phyloP scores from a whole-genome alignment of 331 rosid species.

The Erythrophleum ivorense region DNA sequence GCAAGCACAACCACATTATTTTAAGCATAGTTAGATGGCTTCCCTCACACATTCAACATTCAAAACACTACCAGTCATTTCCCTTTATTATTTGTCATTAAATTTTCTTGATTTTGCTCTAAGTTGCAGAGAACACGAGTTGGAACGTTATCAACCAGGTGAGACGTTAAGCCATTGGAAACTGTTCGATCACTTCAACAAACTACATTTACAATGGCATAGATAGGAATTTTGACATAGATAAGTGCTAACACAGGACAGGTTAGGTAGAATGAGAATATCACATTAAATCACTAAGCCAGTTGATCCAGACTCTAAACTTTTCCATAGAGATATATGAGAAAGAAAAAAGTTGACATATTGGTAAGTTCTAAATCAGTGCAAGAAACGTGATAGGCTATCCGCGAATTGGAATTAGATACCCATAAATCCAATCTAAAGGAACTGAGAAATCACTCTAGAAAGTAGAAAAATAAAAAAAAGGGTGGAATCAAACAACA shows the following conservation, averaged over 20 bases:
- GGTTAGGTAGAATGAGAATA: not conserved
- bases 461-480: not conserved
- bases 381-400: not conserved
- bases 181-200: not conserved
- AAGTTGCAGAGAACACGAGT: not conserved
- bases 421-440: slow-evolving; percentile 30
- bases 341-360: not conserved
- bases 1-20: slow-evolving; percentile 22
- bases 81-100: not conserved
- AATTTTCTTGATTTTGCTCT: not conserved
- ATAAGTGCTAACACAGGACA: not conserved
- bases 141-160: not conserved
- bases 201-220: not conserved
- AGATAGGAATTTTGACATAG: not conserved
- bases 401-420: not conserved
- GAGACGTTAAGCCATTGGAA: not conserved
- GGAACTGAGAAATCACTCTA: not conserved
- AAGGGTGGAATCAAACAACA: not conserved
- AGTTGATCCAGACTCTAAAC: not conserved
- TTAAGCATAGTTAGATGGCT: not conserved
- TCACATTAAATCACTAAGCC: not conserved
- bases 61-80: not conserved
- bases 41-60: not conserved
- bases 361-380: not conserved
- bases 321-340: not conserved